Evolutionary conservation across 83 land plant genomes (phyloP), one percentile per base, ranked within the genome.

Genomic region (Picea mariana): DNA sequence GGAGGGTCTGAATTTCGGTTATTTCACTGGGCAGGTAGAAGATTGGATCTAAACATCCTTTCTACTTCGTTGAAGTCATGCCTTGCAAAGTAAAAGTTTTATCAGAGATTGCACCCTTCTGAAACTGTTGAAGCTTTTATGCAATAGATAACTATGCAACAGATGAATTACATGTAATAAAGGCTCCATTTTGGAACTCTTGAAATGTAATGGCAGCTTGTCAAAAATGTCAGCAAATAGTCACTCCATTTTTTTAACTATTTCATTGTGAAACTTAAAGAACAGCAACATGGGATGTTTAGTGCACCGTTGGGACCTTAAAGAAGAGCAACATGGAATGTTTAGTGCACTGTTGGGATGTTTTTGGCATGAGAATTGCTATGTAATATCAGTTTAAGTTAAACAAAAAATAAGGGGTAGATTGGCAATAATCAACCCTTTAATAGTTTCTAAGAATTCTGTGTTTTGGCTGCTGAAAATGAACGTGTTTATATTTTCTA

Each of bases 1-100:
- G 9, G 52, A 72, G 44, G 44, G 11, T 72, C 12, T 72, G 11
- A 72, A 21, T n/a, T 40, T 8, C n/a, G n/a, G 5, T 42, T 42
- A 72, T 72, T 72, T 44, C 52, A 42, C 23, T 72, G 58, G 44
- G n/a, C 76, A 72, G 76, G 77, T 42, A 73, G 55, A 73, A 73
- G 47, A 16, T 52, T 73, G 77, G 77, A 73, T 73, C 24, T 40
- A 2, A 73, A 44, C 24, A n/a, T 20, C 77, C 58, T 73, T 44
- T 73, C 77, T 9, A 23, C 55, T 20, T 73, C 27, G 18, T 73
- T 73, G 9, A 73, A 44, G 8, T 73, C 77, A n/a, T 73, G 77
- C 55, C 58, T 73, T 44, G 21, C 77, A 9, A 73, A 24, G 21
- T 73, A 47, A 73, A 52, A 52, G 58, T 52, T 52, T 52, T 52